Evolutionary conservation across 139 green algal species (phyloP).

Genomic region (Chlorella vulgaris): DNA sequence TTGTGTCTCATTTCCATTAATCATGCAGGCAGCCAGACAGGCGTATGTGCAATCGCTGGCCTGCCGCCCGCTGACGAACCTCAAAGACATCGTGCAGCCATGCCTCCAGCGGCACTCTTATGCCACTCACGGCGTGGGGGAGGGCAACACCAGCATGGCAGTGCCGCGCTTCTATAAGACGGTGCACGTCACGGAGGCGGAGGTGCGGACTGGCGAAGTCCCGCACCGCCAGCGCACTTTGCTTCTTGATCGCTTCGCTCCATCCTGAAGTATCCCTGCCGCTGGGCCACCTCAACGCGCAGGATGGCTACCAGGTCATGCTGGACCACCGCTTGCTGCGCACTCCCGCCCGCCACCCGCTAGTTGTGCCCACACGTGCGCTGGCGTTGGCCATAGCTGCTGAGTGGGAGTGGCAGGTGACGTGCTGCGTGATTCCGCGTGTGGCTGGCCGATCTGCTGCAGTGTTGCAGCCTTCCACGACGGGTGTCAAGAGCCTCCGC

Average conservation of each 20-base stretch:
- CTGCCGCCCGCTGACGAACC: constrained; percentile 17
- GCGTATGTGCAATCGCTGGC: neutral
- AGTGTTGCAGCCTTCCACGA: neutral
- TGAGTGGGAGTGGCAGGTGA: constrained; percentile 93
- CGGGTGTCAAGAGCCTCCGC: neutral
- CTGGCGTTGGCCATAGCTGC: constrained; percentile 87
- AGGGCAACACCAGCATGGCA: neutral
- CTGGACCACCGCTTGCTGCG: constrained; percentile 72
- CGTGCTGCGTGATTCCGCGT: neutral
- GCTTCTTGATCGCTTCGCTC: neutral
- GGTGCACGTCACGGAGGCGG: constrained; percentile 32
- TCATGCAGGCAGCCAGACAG: neutral
- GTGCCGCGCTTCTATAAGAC: constrained; percentile 41
- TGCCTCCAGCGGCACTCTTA: neutral
- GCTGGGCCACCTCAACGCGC: neutral
- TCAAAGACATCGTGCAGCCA: neutral
- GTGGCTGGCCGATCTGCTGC: no score
- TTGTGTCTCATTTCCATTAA: neutral
- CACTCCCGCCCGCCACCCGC: constrained; percentile 67
- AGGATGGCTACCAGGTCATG: constrained; percentile 59
- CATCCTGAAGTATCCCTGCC: no score
- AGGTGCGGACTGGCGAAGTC: no score
- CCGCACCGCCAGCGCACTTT: no score
- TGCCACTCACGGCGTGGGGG: constrained; percentile 39
- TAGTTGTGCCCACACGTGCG: constrained; percentile 70